These are phyloP conservation scores for Plasmodium reichenowi DNA, from an alignment of 169 alveolate genomes.

Conservation along the genomic window DNA sequence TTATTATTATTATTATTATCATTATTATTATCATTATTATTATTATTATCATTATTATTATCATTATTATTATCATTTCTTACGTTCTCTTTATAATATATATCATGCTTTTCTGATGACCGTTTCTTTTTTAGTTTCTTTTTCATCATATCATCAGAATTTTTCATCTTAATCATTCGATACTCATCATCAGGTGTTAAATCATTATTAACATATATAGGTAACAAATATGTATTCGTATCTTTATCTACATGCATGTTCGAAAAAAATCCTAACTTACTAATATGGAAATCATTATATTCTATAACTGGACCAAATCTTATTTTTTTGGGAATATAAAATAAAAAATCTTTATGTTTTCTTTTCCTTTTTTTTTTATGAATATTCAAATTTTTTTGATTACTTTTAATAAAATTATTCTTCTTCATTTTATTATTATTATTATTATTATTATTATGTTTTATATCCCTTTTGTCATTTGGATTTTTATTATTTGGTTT, in stretches of 20 bases:
- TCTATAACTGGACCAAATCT: constrained; percentile 51
- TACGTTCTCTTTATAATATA: neutral
- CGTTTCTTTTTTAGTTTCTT: neutral
- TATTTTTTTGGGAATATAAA: constrained; percentile 34
- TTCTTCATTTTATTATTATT: neutral
- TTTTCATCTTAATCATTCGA: constrained; percentile 7
- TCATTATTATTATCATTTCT: neutral
- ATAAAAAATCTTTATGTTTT: neutral
- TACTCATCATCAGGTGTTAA: constrained; percentile 46
- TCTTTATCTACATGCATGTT: constrained; percentile 28
- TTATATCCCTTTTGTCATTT: no score
- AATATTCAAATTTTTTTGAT: no score
- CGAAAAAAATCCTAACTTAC: constrained; percentile 40
- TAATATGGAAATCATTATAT: constrained; percentile 43
- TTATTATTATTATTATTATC: no score
- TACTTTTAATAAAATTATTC: no score
- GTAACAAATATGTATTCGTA: constrained; percentile 9
- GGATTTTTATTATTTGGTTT: no score
- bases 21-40: no score
- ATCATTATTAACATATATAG: constrained; percentile 29
- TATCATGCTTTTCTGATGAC: no score
- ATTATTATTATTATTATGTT: no score
- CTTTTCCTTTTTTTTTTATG: neutral
- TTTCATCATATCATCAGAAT: neutral
- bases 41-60: no score